Base-by-base conservation (phyloP, 345 rosid species). In the Eucalyptus erythrocorys region DNA sequence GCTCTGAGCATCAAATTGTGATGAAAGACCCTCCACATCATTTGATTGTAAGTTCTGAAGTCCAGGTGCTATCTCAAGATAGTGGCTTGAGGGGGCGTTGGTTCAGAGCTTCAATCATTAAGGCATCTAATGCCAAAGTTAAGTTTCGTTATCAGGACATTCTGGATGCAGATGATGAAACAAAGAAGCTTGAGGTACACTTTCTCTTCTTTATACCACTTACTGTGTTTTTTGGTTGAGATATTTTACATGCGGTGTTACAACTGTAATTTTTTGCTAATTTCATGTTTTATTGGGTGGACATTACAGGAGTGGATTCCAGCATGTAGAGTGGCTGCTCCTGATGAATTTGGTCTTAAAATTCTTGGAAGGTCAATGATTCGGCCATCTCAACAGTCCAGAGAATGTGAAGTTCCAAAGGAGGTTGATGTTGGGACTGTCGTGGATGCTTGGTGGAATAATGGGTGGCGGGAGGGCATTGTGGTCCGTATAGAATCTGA, bases 391-490 rank as follows among this genome's bases (percentile, higher is more conserved):
- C 89, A 86, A 19, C 87, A 88, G 57, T 86, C 50, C 26, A 40
- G 55, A 24, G 59, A 88, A 80, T 92, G 87, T 86, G 90, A 51
- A 40, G 89, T 85, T 55, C 86, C 88, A 34, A 88, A 87, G 53
- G 87, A 82, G 12, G 57, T 93, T 87, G 92, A 88, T 86, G 92
- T 92, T 91, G 99, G 96, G 59, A 87, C 93, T 82, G 76, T 95
- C 90, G 97, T 97, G 89, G 99, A 96, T 90, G 97, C 89, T n/a
- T 96, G 98, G 98, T 90, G 95, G 95, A 92, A 93, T 92, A 95
- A 94, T 90, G 98, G 95, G 30, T 97, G 98, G 98, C 94, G 96
- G 95, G 98, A 97, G 92, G 99, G 99, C 87, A 93, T 96, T 19
- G 95, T 95, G 71, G 76, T 92, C 88, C 89, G 85, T 85, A 91